A percentile compares a stretch with the other conserved stretches of the same genome.
Conservation (phyloP, 192 early-diverging fungal genomes). For the Coemansia sp. region DNA sequence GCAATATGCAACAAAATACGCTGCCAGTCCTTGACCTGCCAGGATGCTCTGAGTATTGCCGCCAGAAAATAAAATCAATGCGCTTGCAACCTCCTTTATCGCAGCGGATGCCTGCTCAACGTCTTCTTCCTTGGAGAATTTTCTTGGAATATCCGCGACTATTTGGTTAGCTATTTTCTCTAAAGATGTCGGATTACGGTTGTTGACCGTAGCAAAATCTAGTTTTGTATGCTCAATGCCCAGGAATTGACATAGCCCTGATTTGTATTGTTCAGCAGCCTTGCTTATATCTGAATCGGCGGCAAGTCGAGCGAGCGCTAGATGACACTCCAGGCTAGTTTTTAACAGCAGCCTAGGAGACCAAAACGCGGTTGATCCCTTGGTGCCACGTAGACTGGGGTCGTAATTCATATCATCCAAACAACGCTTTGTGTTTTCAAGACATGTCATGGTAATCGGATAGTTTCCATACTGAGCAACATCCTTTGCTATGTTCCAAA, state of each 20-base stretch:
- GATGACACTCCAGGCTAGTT: conserved; percentile 41
- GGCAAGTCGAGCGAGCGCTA: conserved; percentile 31
- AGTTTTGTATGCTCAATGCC: conserved; percentile 13
- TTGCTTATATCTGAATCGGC: not conserved
- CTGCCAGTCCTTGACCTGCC: conserved; percentile 12
- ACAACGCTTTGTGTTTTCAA: conserved; percentile 22
- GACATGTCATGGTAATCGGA: conserved; percentile 1
- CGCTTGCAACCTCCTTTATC: conserved; percentile 37
- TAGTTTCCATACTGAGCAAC: conserved; percentile 19
- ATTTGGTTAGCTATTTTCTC: not conserved
- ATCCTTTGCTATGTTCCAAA: conserved; percentile 49
- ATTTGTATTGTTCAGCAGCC: conserved; percentile 11
- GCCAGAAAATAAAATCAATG: conserved; percentile 12
- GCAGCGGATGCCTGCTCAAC: conserved; percentile 34
- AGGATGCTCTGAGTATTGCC: not conserved
- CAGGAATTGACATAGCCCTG: conserved; percentile 32
- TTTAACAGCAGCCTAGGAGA: conserved; percentile 32
- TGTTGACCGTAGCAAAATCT: not conserved
- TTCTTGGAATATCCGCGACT: conserved; percentile 24
- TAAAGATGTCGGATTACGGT: conserved; percentile 1
- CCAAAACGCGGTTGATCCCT: conserved; percentile 31
- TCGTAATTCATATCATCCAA: conserved; percentile 23
- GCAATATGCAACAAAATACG: conserved; percentile 18
- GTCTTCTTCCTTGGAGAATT: conserved; percentile 43
- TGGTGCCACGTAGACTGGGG: conserved; percentile 21